Percentiles rank a stretch among this genome's conserved stretches.
Conservation (phyloP, 768 basidiomycete genomes). For the Rhodotorula paludigena region DNA sequence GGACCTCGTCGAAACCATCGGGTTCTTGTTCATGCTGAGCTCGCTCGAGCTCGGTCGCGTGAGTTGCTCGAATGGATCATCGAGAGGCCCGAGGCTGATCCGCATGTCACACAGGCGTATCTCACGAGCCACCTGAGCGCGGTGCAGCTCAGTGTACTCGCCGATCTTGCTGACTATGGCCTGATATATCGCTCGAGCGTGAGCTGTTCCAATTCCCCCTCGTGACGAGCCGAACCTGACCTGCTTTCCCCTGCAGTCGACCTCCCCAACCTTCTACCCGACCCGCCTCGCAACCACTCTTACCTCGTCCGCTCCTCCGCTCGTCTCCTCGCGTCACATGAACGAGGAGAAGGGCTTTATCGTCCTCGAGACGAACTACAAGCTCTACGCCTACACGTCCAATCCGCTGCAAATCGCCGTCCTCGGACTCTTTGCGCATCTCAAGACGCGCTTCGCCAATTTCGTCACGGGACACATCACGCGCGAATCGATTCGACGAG, state of each 20-base stretch:
- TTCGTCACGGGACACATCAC: constrained; percentile 94
- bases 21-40: constrained; percentile 93
- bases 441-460: constrained; percentile 94
- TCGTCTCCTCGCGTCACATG: constrained; percentile 49
- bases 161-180: constrained; percentile 90
- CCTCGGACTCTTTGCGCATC: constrained; percentile 81
- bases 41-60: constrained; percentile 92
- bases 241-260: constrained; percentile 52
- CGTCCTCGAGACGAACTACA: constrained; percentile 95
- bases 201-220: background rate
- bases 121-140: constrained; percentile 71
- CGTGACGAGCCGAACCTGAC: background rate
- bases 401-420: constrained; percentile 96
- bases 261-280: constrained; percentile 79
- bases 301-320: constrained; percentile 78
- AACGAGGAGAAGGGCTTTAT: constrained; percentile 67
- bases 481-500: constrained; percentile 89
- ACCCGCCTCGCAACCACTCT: constrained; percentile 90
- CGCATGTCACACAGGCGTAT: constrained; percentile 63
- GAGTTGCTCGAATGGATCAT: constrained; percentile 40
- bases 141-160: constrained; percentile 78
- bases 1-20: constrained; percentile 87
- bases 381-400: constrained; percentile 95
- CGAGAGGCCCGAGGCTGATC: constrained; percentile 25
- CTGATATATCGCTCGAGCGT: constrained; percentile 69